phyloP scores from a whole-genome alignment of 2,329 filamentous ascomycete genomes.

The Colletotrichum simmondsii region DNA sequence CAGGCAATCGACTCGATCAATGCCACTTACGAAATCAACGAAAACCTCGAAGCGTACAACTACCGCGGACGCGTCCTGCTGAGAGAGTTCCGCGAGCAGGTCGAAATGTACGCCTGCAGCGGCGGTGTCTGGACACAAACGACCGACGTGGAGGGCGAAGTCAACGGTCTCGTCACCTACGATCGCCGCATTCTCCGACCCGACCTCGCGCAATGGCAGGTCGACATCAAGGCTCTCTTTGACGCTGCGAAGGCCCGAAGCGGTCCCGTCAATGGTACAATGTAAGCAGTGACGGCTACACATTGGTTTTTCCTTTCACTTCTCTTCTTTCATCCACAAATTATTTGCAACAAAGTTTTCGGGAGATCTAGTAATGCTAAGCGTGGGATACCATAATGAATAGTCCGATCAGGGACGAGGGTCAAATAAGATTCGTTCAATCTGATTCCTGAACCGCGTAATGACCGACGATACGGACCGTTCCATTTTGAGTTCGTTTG shows the following conservation, averaged over 20 bases:
- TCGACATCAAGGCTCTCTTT: conserved; percentile 70
- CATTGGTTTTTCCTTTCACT: not conserved
- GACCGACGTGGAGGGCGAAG: conserved; percentile 79
- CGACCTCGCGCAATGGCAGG: conserved; percentile 67
- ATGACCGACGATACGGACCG: conserved; percentile 14
- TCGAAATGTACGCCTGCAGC: conserved; percentile 70
- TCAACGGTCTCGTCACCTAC: conserved; percentile 78
- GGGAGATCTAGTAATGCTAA: conserved; percentile 26
- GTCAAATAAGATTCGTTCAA: conserved; percentile 25
- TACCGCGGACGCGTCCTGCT: conserved; percentile 71
- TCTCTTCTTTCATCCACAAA: not conserved
- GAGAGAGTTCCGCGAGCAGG: conserved; percentile 69
- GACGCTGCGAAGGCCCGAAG: conserved; percentile 56
- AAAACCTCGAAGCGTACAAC: conserved; percentile 70
- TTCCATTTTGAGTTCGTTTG: not conserved
- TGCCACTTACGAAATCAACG: conserved; percentile 75
- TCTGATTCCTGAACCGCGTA: conserved; percentile 3
- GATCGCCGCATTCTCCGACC: conserved; percentile 71
- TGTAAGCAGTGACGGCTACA: conserved; percentile 22
- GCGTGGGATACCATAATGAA: conserved; percentile 4
- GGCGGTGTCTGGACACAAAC: conserved; percentile 80
- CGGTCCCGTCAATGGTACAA: conserved; percentile 15
- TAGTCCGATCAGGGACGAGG: conserved; percentile 26
- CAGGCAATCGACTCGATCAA: conserved; percentile 69
- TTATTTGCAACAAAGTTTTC: not conserved